Percentiles rank a stretch among this genome's conserved stretches.
phyloP scores from a whole-genome alignment of 78 protist genomes.

The Polysphondylium violaceum region DNA sequence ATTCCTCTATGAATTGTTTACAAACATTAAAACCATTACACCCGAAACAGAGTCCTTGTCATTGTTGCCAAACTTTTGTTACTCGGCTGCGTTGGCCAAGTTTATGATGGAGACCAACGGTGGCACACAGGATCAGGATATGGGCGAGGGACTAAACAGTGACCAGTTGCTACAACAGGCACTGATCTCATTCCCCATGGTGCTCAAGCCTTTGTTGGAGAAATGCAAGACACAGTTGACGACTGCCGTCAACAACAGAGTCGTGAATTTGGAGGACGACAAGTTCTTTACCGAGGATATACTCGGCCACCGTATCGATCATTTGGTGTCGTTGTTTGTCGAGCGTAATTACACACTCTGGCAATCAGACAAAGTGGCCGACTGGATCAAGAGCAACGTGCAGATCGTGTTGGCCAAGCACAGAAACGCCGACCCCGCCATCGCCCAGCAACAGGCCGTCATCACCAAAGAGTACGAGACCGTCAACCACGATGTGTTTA shows the following conservation, averaged over 20 bases:
- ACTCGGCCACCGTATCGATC: slow-evolving; percentile 28
- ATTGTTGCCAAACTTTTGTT: slow-evolving; percentile 76
- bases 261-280: slow-evolving; percentile 17
- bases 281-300: slow-evolving; percentile 6
- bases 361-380: background rate
- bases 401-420: background rate
- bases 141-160: too few species aligned
- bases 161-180: slow-evolving; percentile 38
- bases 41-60: slow-evolving; percentile 9
- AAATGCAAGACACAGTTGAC: slow-evolving; percentile 24
- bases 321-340: slow-evolving; percentile 40
- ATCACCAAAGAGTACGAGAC: slow-evolving; percentile 36
- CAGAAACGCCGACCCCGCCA: background rate
- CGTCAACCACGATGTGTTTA: slow-evolving; percentile 32
- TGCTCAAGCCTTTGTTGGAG: slow-evolving; percentile 43
- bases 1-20: slow-evolving; percentile 23
- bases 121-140: background rate
- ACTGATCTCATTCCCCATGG: slow-evolving; percentile 70
- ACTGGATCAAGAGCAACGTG: slow-evolving; percentile 45
- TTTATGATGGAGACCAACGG: background rate
- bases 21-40: slow-evolving; percentile 1
- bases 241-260: background rate
- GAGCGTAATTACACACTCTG: slow-evolving; percentile 71
- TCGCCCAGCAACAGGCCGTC: background rate
- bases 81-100: slow-evolving; percentile 33